Evolutionary conservation across 345 rosid species (phyloP).

Genomic region (Limnanthes douglasii): DNA sequence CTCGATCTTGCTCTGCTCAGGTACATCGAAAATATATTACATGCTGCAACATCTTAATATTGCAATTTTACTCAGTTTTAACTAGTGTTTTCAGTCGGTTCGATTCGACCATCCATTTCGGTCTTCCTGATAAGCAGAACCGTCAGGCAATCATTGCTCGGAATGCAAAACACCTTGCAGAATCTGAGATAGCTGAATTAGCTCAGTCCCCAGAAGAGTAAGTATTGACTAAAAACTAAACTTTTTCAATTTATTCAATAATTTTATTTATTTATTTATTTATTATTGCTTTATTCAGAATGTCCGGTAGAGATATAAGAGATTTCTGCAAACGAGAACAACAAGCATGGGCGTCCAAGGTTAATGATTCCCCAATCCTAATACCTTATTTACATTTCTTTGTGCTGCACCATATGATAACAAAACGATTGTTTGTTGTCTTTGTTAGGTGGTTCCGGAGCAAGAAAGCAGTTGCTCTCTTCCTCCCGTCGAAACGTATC

Average conservation of each 20-base stretch:
- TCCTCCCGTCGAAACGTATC: constrained; percentile 59
- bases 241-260: too few species aligned
- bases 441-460: constrained; percentile 55
- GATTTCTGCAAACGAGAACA: constrained; percentile 93
- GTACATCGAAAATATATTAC: constrained; percentile 14
- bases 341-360: constrained; percentile 97
- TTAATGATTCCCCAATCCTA: too few species aligned
- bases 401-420: neutral
- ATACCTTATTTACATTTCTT: too few species aligned
- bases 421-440: neutral
- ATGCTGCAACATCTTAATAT: constrained; percentile 5
- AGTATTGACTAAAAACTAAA: too few species aligned
- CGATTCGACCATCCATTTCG: constrained; percentile 65
- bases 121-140: constrained; percentile 53
- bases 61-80: too few species aligned
- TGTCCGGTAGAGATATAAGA: constrained; percentile 89
- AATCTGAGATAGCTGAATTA: constrained; percentile 52
- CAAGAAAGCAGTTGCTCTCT: constrained; percentile 41
- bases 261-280: neutral
- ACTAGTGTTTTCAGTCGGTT: constrained; percentile 50
- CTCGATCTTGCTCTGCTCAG: constrained; percentile 91
- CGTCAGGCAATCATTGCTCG: constrained; percentile 67
- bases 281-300: constrained; percentile 20
- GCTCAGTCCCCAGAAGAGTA: constrained; percentile 52
- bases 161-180: constrained; percentile 71